Base-by-base conservation (phyloP, 2,329 filamentous ascomycete species). In the Hypoxylon sp. region DNA sequence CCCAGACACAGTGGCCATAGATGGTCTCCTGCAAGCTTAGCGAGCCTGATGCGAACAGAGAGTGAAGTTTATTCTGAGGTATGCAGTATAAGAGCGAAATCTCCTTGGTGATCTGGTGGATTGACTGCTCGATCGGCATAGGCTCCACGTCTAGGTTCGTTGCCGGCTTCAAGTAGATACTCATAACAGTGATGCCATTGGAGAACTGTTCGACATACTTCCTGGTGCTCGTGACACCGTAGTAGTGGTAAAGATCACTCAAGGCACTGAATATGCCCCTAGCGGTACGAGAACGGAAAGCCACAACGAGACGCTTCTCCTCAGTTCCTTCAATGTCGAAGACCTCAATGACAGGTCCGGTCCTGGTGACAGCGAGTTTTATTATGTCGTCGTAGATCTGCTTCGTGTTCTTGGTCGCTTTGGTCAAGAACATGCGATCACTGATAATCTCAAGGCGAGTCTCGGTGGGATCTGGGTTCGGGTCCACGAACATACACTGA, bases 131-230 rank as follows among this genome's bases (percentile, higher is more conserved):
- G 71, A 98, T 93, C 0, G 93, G 91, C 38, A 95, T 94, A 76
- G 82, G 81, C 60, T 85, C 84, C 42, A 85, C 80, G 36, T 87
- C 81, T 22, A 85, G 78, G 69, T 85, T 86, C 49, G 84, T 77
- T 16, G 91, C 85, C 20, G 93, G 93, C 70, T 91, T 90, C 64
- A 99, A 86, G 80, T 99, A 99, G 68, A 97, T 88, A 72, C 93
- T 97, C 86, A 98, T 97, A 79, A 98, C 91, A 12, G 93, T 97
- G 78, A 97, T 96, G 67, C 96, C 96, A 79, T 99, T 99, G 75
- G 94, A 96, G 84, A 99, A 99, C 81, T 98, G 96, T 81, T 99
- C 93, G 49, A 99, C 92, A 76, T 99, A 99, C 83, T 99, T 99
- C 73, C 96, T 88, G 26, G 96, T 96, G 75, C 93, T 97, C 1